phyloP scores from a whole-genome alignment of 2,329 filamentous ascomycete species.

The Neofusicoccum kwambonambiense region DNA sequence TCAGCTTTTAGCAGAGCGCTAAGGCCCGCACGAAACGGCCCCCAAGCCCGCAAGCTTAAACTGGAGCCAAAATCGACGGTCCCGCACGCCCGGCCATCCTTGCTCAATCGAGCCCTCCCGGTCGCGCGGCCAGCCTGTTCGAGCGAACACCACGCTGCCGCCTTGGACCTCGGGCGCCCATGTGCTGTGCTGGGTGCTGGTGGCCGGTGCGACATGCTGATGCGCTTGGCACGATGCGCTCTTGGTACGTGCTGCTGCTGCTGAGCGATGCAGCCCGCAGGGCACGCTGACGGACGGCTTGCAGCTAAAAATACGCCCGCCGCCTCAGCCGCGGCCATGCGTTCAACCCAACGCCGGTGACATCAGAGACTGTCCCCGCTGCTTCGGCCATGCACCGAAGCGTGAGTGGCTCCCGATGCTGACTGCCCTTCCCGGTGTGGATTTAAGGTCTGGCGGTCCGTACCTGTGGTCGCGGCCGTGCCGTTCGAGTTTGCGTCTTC shows the following conservation, averaged over 20 bases:
- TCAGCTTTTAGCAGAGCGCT: neutral
- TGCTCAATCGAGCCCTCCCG: neutral
- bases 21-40: neutral
- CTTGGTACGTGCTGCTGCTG: too few species aligned
- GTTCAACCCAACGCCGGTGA: neutral
- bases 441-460: neutral
- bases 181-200: too few species aligned
- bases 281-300: neutral
- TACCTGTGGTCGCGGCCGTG: neutral
- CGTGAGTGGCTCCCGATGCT: neutral
- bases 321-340: slow-evolving; percentile 1
- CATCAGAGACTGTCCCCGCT: neutral
- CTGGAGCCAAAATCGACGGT: neutral
- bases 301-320: neutral
- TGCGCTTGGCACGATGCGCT: too few species aligned
- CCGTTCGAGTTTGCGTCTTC: too few species aligned
- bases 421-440: neutral
- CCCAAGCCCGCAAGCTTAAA: neutral
- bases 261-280: too few species aligned
- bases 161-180: too few species aligned
- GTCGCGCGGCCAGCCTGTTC: neutral
- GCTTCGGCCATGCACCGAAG: neutral
- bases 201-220: too few species aligned
- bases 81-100: neutral
- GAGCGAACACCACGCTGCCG: too few species aligned